Evolutionary conservation across 75 land plant genomes (phyloP).

Genomic region (Cryptomeria japonica): DNA sequence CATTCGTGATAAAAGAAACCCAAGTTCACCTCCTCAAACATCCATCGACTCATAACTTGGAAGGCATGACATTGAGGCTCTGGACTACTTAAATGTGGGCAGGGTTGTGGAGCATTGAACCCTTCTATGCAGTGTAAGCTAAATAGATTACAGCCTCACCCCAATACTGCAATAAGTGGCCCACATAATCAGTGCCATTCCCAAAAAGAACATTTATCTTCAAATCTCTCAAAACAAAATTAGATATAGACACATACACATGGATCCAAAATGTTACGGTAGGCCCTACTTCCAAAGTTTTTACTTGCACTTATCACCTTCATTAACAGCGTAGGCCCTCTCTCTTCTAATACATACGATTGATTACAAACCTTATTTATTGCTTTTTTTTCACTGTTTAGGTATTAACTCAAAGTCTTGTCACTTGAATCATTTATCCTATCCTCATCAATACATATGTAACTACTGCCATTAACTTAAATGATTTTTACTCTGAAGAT

Average conservation of each 20-base stretch:
- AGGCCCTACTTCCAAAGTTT: background rate
- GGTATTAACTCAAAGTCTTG: background rate
- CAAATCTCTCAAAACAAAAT: background rate
- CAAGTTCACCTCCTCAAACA: background rate
- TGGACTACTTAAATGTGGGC: background rate
- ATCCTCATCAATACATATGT: background rate
- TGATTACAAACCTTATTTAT: background rate
- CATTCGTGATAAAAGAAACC: background rate
- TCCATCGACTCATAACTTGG: background rate
- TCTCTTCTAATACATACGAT: background rate
- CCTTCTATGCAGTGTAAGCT: background rate
- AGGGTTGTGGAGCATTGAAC: background rate
- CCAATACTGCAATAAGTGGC: background rate
- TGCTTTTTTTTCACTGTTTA: background rate
- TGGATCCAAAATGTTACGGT: background rate
- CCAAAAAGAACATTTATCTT: background rate
- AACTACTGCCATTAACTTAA: background rate
- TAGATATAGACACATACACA: background rate
- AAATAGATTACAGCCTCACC: background rate
- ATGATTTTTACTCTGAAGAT: background rate
- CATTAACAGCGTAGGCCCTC: background rate
- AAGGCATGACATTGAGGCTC: background rate
- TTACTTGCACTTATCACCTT: background rate
- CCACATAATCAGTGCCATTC: background rate
- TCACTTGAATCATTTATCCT: background rate